Percentiles rank a stretch among this genome's conserved stretches.
Conservation (phyloP, 2,329 filamentous ascomycete genomes). For the Tolypocladium paradoxum region DNA sequence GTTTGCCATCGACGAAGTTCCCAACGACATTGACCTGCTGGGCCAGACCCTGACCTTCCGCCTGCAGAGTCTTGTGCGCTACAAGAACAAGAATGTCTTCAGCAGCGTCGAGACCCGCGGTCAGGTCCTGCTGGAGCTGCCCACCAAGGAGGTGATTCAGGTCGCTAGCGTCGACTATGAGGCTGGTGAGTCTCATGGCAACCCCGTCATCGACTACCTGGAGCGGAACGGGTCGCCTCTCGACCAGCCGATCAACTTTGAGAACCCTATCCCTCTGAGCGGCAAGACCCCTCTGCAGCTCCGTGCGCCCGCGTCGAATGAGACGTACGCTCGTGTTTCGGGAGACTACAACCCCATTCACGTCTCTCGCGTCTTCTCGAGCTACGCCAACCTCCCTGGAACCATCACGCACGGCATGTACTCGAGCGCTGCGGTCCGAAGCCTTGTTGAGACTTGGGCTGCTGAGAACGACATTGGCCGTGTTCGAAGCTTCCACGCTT, state of each 20-base stretch:
- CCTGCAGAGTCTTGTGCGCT: slow-evolving; percentile 79
- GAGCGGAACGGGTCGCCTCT: slow-evolving; percentile 83
- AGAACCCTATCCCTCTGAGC: slow-evolving; percentile 91
- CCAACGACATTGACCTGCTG: slow-evolving; percentile 70
- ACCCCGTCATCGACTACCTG: slow-evolving; percentile 94
- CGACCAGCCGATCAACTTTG: slow-evolving; percentile 93
- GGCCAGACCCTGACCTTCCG: slow-evolving; percentile 95
- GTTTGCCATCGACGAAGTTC: slow-evolving; percentile 70
- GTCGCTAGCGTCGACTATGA: slow-evolving; percentile 96
- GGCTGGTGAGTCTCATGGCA: slow-evolving; percentile 82
- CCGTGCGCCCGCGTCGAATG: slow-evolving; percentile 89
- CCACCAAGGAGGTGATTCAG: slow-evolving; percentile 94
- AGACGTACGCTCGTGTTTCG: slow-evolving; percentile 94
- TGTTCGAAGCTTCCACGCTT: slow-evolving; percentile 93
- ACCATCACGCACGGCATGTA: slow-evolving; percentile 99
- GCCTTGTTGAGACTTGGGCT: slow-evolving; percentile 95
- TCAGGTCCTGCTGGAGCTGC: slow-evolving; percentile 85
- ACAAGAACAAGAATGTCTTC: slow-evolving; percentile 91
- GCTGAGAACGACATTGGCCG: slow-evolving; percentile 97
- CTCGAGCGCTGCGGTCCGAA: slow-evolving; percentile 90
- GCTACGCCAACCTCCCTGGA: slow-evolving; percentile 87
- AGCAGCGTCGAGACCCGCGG: slow-evolving; percentile 86
- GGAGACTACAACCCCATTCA: slow-evolving; percentile 99
- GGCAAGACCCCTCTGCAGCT: slow-evolving; percentile 83
- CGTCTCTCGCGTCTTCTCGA: slow-evolving; percentile 92